Conservation (phyloP, 164 flowering plant genomes). For the Vitis riparia region DNA sequence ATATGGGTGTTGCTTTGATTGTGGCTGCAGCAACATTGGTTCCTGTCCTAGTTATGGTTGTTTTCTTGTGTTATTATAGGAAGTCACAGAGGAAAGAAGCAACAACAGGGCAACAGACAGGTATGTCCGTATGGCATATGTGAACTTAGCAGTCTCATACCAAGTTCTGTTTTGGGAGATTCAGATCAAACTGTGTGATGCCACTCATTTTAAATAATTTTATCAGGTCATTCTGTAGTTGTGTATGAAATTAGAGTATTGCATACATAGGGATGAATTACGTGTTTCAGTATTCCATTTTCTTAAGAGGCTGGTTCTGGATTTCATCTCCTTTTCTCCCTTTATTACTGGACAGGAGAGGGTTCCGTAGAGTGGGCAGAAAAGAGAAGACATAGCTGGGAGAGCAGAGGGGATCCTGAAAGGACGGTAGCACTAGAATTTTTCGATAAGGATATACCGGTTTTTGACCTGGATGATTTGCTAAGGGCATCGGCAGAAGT, state of each 20-base stretch:
- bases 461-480: constrained; percentile 63
- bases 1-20: constrained; percentile 39
- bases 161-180: too few relatives aligned
- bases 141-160: not conserved
- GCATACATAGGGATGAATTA: too few relatives aligned
- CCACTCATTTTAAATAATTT: too few relatives aligned
- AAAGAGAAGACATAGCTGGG: constrained; percentile 13
- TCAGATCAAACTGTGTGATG: too few relatives aligned
- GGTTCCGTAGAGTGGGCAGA: constrained; percentile 9
- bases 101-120: constrained; percentile 11
- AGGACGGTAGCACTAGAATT: constrained; percentile 38
- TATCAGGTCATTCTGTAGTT: too few relatives aligned
- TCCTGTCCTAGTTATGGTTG: constrained; percentile 24
- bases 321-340: not conserved
- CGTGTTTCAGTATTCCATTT: too few relatives aligned
- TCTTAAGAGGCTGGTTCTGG: too few relatives aligned
- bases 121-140: constrained; percentile 9
- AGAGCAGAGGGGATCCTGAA: constrained; percentile 34
- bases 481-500: constrained; percentile 58
- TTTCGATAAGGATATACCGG: constrained; percentile 32
- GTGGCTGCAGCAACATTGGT: constrained; percentile 38
- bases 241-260: too few relatives aligned
- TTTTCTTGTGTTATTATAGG: constrained; percentile 30
- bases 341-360: constrained; percentile 18
- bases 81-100: constrained; percentile 12